Evolutionary conservation across 495 filamentous ascomycete species (phyloP).

Genomic region (Aspergillus leporis): DNA sequence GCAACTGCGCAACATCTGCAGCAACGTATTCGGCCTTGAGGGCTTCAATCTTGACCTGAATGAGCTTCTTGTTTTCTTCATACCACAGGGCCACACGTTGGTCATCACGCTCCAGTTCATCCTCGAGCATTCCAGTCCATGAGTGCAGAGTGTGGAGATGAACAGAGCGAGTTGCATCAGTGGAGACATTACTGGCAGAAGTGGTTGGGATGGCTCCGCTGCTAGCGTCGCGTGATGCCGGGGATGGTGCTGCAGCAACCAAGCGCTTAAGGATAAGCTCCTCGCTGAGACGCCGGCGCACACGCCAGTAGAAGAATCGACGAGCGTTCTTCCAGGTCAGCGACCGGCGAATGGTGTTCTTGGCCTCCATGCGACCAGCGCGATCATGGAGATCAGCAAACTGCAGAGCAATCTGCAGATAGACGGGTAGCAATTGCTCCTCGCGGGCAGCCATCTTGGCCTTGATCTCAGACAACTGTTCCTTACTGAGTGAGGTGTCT

Average conservation of each 20-base stretch:
- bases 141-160: slow-evolving; percentile 71
- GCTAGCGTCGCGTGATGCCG: slow-evolving; percentile 28
- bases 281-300: slow-evolving; percentile 93
- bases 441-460: slow-evolving; percentile 84
- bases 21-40: slow-evolving; percentile 77
- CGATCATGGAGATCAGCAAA: slow-evolving; percentile 98
- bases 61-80: slow-evolving; percentile 85
- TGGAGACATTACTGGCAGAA: slow-evolving; percentile 19
- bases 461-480: slow-evolving; percentile 77
- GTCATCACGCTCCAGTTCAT: slow-evolving; percentile 71
- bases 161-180: slow-evolving; percentile 53
- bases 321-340: slow-evolving; percentile 87
- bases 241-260: slow-evolving; percentile 51
- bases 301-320: slow-evolving; percentile 99
- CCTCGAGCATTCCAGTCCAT: slow-evolving; percentile 70
- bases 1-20: slow-evolving; percentile 72
- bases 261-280: slow-evolving; percentile 93
- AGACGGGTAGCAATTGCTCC: slow-evolving; percentile 85
- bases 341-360: slow-evolving; percentile 82
- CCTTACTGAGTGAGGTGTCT: slow-evolving; percentile 66
- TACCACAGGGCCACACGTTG: slow-evolving; percentile 91
- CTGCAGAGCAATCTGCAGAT: slow-evolving; percentile 88
- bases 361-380: slow-evolving; percentile 95
- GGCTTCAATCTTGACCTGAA: slow-evolving; percentile 75
- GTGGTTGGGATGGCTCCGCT: slow-evolving; percentile 37